Percentiles rank a stretch among this genome's conserved stretches.
Evolutionary conservation across 805 yeast genomes (phyloP).

Genomic region (Kodamaea hsintzibuensis): DNA sequence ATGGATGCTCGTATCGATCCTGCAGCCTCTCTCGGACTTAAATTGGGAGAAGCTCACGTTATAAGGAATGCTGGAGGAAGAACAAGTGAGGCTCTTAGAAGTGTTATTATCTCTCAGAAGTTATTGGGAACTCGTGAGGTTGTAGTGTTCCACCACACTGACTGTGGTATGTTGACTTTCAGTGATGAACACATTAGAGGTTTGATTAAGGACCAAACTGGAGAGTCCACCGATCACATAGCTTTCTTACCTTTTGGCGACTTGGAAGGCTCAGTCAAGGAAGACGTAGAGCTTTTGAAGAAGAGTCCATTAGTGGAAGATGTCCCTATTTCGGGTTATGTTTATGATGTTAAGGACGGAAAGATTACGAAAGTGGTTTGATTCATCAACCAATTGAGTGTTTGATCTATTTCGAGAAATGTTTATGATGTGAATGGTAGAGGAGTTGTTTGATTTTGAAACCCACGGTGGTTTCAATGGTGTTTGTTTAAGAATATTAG

Average conservation of each 20-base stretch:
- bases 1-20: constrained; percentile 46
- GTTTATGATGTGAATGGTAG: not conserved
- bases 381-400: not conserved
- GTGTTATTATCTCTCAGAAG: constrained; percentile 41
- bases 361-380: constrained; percentile 23
- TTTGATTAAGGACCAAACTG: constrained; percentile 30
- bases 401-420: no score
- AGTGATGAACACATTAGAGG: constrained; percentile 29
- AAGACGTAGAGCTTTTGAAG: constrained; percentile 35
- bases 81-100: constrained; percentile 39
- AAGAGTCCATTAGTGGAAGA: constrained; percentile 31
- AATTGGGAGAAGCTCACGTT: constrained; percentile 45
- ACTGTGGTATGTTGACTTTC: constrained; percentile 47
- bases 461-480: no score
- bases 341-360: constrained; percentile 41
- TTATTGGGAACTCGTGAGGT: constrained; percentile 42
- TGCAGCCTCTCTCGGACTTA: constrained; percentile 34
- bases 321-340: constrained; percentile 40
- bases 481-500: no score
- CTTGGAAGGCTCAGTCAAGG: constrained; percentile 34
- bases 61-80: constrained; percentile 48
- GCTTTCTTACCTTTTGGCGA: constrained; percentile 37
- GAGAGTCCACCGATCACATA: constrained; percentile 28
- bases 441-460: no score
- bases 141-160: constrained; percentile 42